These are phyloP conservation scores for Brassica nigra DNA, from an alignment of 345 rosid genomes.

Conservation along the genomic window DNA sequence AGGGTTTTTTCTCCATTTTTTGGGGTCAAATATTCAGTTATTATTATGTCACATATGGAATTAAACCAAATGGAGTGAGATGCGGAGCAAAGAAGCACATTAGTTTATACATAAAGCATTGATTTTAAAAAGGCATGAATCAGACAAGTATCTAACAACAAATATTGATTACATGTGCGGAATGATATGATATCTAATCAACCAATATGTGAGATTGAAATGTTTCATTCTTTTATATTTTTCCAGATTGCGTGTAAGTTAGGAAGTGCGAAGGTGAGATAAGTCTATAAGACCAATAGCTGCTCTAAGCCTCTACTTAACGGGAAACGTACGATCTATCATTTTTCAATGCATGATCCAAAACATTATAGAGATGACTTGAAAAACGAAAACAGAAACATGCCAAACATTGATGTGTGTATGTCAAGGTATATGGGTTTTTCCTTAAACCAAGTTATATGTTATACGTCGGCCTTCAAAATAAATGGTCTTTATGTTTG, in stretches of 20 bases:
- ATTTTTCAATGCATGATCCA: neutral
- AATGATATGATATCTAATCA: conserved; percentile 3
- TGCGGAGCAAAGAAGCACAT: conserved; percentile 4
- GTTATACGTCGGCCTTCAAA: neutral
- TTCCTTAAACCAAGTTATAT: neutral
- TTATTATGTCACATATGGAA: conserved; percentile 1
- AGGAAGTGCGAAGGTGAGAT: neutral
- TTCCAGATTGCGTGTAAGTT: neutral
- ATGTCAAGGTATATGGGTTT: neutral
- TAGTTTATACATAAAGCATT: conserved; percentile 3
- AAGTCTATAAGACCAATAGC: neutral
- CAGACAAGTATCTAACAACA: conserved; percentile 32
- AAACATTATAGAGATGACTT: neutral
- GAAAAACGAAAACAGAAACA: neutral
- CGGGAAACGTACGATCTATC: neutral
- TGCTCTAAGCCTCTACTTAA: neutral
- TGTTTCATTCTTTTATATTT: neutral
- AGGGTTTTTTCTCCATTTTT: neutral
- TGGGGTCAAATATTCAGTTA: no score
- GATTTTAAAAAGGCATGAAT: conserved; percentile 21
- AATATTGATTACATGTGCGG: conserved; percentile 17
- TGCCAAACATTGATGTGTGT: neutral
- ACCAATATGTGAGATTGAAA: neutral
- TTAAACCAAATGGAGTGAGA: conserved; percentile 3
- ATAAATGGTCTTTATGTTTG: neutral